Evolutionary conservation across 2,329 filamentous ascomycete species (phyloP).

Genomic region (Triangularia verruculosa): DNA sequence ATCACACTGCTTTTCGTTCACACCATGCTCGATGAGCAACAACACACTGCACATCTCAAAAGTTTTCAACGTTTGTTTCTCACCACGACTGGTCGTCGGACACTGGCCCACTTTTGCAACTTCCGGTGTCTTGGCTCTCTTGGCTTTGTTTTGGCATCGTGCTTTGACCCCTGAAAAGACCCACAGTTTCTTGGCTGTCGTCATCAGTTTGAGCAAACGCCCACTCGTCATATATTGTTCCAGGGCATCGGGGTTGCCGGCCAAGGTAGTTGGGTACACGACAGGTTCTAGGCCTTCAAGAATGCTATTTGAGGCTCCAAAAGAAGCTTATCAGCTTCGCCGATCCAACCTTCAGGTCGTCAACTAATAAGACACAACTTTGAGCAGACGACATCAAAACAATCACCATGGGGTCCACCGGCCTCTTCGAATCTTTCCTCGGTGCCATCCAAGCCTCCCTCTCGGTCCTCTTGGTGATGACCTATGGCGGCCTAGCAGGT

Average conservation of each 20-base stretch:
- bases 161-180: background rate
- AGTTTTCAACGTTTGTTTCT: background rate
- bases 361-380: background rate
- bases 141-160: background rate
- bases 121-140: background rate
- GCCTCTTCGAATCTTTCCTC: conserved; percentile 38
- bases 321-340: background rate
- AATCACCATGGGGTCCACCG: conserved; percentile 16
- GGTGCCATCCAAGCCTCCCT: conserved; percentile 46
- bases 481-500: conserved; percentile 42
- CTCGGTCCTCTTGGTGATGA: conserved; percentile 47
- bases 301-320: background rate
- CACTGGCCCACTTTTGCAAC: background rate
- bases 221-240: background rate
- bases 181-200: background rate
- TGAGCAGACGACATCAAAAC: background rate
- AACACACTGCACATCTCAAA: no score
- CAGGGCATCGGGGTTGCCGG: background rate
- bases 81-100: background rate
- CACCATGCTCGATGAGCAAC: no score
- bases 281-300: background rate
- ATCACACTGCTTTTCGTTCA: no score
- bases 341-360: background rate
- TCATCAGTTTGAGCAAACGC: background rate
- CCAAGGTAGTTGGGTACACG: background rate